Evolutionary conservation across 805 yeast genomes (phyloP), one percentile per base, ranked within the genome.

Genomic region (Millerozyma acaciae): DNA sequence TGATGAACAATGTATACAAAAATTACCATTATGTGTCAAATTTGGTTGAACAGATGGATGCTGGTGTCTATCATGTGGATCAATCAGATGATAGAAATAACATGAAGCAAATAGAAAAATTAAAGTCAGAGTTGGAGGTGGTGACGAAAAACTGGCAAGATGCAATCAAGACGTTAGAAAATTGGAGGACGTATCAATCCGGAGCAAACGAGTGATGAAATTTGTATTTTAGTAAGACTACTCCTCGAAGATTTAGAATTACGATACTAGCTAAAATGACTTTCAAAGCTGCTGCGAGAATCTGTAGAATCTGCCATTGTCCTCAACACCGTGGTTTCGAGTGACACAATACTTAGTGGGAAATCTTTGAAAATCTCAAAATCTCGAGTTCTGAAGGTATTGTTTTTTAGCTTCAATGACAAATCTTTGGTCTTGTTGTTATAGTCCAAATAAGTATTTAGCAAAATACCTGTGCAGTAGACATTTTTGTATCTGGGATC

Each of bases 111-210:
- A 36, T 55, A 23, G 39, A 45, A 21, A 48, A 48, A 30, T 48
- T 64, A 32, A 43, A 47, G 30, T 48, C 47, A n/a, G 70, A 67
- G 32, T 52, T 64, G 34, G 57, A 51, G 17, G 39, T 42, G 14
- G 52, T 64, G 30, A 50, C 50, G 10, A 45, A 50, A 23, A 65
- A 62, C 35, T 64, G 69, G 68, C 48, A 60, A 34, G 63, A 62
- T 21, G 68, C 72, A 1, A 48, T 62, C 35, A 51, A 50, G 28
- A 58, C 67, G 2, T 43, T 60, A 4, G 72, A 67, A 17, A 54
- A 59, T 31, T 67, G 69, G 71, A 60, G 60, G 35, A 48, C 40
- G 10, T 48, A 43, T 25, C 35, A 42, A 23, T 30, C 21, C 12
- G 8, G 9, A 5, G 13, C 21, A 13, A 18, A 27, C 13, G 13